phyloP scores from a whole-genome alignment of 352 stramenopile genomes.

The Pythium aristosporum region DNA sequence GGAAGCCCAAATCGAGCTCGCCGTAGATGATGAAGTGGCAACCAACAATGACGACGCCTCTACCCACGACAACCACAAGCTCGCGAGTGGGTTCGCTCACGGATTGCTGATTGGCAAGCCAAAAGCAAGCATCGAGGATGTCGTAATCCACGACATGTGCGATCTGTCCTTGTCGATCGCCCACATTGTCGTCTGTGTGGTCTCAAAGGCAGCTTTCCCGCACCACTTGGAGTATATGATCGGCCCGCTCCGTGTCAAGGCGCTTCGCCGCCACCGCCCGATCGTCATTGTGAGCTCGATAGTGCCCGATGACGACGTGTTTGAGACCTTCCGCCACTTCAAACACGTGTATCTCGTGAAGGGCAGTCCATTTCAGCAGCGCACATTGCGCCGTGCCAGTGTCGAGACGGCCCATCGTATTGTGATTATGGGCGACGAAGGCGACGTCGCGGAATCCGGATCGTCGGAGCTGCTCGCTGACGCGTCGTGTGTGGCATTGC shows the following conservation, averaged over 20 bases:
- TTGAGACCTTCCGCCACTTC: constrained; percentile 68
- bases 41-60: constrained; percentile 13
- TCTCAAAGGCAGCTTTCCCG: constrained; percentile 54
- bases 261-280: constrained; percentile 66
- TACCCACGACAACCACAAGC: neutral
- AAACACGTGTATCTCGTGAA: constrained; percentile 71
- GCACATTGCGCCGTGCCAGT: constrained; percentile 59
- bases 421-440: constrained; percentile 71
- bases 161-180: constrained; percentile 47
- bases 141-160: constrained; percentile 48
- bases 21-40: constrained; percentile 27
- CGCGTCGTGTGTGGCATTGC: constrained; percentile 74
- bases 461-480: constrained; percentile 75
- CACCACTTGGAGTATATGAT: constrained; percentile 81
- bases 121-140: constrained; percentile 36
- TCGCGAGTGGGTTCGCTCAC: constrained; percentile 16
- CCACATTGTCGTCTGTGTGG: constrained; percentile 75
- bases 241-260: constrained; percentile 63
- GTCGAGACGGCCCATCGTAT: constrained; percentile 65
- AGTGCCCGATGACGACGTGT: constrained; percentile 60
- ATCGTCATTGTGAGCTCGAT: constrained; percentile 64
- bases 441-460: constrained; percentile 48
- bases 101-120: constrained; percentile 16
- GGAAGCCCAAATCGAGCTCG: constrained; percentile 24
- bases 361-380: constrained; percentile 56